Conservation (phyloP, 768 basidiomycete species). For the Amanita jacksonii region DNA sequence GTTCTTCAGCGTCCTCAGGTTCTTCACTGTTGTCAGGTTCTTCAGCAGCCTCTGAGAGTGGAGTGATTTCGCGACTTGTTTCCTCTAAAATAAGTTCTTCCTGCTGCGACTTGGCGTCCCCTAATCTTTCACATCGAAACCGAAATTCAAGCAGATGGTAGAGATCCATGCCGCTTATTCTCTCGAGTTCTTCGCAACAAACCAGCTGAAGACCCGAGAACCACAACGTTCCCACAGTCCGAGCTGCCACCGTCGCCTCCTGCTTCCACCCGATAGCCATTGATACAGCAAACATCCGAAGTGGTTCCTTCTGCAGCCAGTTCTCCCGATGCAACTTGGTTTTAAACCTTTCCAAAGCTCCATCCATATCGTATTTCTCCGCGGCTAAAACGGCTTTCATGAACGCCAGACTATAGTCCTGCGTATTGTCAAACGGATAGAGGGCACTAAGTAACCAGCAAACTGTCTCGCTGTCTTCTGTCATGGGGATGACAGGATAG, state of each 20-base stretch:
- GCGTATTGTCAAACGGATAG: neutral
- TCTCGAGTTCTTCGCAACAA: neutral
- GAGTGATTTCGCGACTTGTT: too few relatives aligned
- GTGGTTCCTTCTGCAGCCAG: neutral
- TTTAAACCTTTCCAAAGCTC: neutral
- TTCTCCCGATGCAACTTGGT: neutral
- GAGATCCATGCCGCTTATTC: neutral
- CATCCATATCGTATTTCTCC: slow-evolving; percentile 7
- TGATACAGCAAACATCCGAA: neutral
- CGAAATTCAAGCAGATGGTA: slow-evolving; percentile 1
- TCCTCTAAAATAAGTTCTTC: too few relatives aligned
- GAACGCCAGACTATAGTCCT: neutral
- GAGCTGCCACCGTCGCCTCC: neutral
- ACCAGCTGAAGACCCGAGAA: too few relatives aligned
- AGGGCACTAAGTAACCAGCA: slow-evolving; percentile 5
- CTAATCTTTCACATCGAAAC: neutral
- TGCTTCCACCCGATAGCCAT: neutral
- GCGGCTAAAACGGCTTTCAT: neutral
- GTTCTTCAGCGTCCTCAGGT: too few relatives aligned
- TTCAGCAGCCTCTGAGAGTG: too few relatives aligned
- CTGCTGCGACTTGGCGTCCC: too few relatives aligned
- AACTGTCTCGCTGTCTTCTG: slow-evolving; percentile 10
- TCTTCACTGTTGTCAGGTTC: too few relatives aligned
- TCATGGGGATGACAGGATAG: slow-evolving; percentile 7
- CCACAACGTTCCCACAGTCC: neutral